Evolutionary conservation across 306 rosid genomes (phyloP).

Genomic region (Cercis canadensis): DNA sequence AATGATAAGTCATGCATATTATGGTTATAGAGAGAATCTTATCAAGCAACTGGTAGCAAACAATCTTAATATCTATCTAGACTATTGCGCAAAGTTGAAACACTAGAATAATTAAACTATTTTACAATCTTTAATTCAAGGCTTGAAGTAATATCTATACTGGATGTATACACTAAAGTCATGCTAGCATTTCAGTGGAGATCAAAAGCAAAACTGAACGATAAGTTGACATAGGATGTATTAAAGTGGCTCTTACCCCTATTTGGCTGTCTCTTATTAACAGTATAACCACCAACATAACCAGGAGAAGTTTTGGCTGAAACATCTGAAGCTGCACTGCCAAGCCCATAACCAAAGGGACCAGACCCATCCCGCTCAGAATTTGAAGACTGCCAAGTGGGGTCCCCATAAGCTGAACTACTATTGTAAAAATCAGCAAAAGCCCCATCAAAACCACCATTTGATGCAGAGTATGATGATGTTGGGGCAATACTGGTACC

Average conservation of each 20-base stretch:
- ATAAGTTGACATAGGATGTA: conserved; percentile 33
- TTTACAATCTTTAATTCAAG: too few species aligned
- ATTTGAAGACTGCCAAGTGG: conserved; percentile 88
- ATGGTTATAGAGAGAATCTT: too few species aligned
- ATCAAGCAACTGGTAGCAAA: too few species aligned
- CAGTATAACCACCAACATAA: conserved; percentile 92
- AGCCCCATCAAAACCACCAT: conserved; percentile 81
- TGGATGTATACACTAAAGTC: conserved; percentile 2
- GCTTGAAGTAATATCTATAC: too few species aligned
- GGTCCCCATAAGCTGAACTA: conserved; percentile 76
- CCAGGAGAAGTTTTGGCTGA: conserved; percentile 85
- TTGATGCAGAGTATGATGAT: conserved; percentile 76
- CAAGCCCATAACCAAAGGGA: conserved; percentile 88
- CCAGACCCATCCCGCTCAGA: conserved; percentile 82
- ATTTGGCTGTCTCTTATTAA: conserved; percentile 93
- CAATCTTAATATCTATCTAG: too few species aligned
- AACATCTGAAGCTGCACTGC: conserved; percentile 74
- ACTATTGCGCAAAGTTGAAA: too few species aligned
- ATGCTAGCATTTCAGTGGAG: conserved; percentile 14
- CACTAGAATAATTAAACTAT: too few species aligned
- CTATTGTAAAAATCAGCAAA: conserved; percentile 70
- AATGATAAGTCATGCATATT: too few species aligned
- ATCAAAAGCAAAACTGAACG: conserved; percentile 19
- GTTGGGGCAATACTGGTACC: conserved; percentile 61
- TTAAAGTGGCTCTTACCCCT: conserved; percentile 72